Evolutionary conservation across 2,329 filamentous ascomycete genomes (phyloP).

Genomic region (Botrytis hyacinthi): DNA sequence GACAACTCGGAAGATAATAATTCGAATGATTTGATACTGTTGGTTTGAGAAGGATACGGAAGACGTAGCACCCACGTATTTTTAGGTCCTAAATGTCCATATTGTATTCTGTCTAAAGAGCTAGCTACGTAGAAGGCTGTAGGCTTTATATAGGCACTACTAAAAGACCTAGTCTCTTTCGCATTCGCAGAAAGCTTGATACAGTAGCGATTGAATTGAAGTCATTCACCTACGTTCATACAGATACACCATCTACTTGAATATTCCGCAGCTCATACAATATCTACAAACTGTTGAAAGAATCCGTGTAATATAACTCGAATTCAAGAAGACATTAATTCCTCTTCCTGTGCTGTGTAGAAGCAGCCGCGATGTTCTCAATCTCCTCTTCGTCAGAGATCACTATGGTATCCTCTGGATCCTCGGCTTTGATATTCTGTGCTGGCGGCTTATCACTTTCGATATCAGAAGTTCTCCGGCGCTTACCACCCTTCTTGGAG

Average conservation of each 20-base stretch:
- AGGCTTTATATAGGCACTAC: too few relatives aligned
- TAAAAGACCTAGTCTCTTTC: too few relatives aligned
- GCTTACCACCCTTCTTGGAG: background rate
- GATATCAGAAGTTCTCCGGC: background rate
- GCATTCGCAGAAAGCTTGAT: too few relatives aligned
- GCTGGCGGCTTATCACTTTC: background rate
- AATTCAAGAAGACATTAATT: background rate
- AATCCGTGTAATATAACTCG: background rate
- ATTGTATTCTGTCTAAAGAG: too few relatives aligned
- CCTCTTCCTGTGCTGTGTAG: background rate
- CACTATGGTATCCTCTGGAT: background rate
- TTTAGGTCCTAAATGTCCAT: too few relatives aligned
- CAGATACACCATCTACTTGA: background rate
- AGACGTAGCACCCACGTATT: too few relatives aligned
- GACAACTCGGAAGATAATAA: background rate
- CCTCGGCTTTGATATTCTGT: background rate
- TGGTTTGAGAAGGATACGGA: too few relatives aligned
- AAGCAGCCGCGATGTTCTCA: background rate
- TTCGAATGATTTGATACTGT: background rate
- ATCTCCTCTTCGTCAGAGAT: background rate
- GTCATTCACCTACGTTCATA: too few relatives aligned
- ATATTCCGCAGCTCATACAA: background rate
- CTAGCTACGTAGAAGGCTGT: too few relatives aligned
- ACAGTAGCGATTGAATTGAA: too few relatives aligned
- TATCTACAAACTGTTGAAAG: background rate